phyloP scores from a whole-genome alignment of 2,329 filamentous ascomycete genomes.

The Colletotrichum godetiae region DNA sequence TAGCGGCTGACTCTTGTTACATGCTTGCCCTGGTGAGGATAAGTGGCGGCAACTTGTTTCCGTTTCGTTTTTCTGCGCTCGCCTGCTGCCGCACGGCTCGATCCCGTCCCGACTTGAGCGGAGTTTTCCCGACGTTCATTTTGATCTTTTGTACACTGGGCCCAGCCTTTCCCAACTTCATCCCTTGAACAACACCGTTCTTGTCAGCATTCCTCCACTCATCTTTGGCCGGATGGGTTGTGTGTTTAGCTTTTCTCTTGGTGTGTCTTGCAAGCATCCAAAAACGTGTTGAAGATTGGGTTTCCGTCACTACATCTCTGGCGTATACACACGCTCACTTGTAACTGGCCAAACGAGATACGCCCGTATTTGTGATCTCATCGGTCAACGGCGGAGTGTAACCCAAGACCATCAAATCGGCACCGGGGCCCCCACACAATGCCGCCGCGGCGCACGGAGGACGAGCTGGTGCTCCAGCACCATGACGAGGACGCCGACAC shows the following conservation, averaged over 20 bases:
- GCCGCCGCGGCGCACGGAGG: background rate
- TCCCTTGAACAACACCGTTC: background rate
- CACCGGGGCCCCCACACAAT: background rate
- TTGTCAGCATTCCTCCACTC: background rate
- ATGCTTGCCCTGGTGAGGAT: background rate
- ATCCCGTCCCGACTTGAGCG: background rate
- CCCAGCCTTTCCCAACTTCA: background rate
- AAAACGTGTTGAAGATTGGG: background rate
- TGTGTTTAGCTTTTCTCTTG: background rate
- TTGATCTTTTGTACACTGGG: background rate
- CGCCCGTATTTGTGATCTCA: no score
- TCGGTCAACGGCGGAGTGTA: background rate
- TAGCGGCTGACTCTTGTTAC: background rate
- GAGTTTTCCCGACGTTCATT: background rate
- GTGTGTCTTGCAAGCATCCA: no score
- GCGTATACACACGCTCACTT: background rate
- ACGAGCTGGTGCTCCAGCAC: conserved; percentile 12
- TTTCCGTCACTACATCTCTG: background rate
- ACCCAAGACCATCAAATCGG: background rate
- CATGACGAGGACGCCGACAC: conserved; percentile 21
- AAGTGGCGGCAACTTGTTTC: background rate
- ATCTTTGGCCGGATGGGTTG: background rate
- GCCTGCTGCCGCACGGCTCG: conserved; percentile 1
- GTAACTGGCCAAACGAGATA: background rate
- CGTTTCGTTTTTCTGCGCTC: background rate